Evolutionary conservation across 208 protist genomes (phyloP).

Genomic region (Trypanosoma avium): DNA sequence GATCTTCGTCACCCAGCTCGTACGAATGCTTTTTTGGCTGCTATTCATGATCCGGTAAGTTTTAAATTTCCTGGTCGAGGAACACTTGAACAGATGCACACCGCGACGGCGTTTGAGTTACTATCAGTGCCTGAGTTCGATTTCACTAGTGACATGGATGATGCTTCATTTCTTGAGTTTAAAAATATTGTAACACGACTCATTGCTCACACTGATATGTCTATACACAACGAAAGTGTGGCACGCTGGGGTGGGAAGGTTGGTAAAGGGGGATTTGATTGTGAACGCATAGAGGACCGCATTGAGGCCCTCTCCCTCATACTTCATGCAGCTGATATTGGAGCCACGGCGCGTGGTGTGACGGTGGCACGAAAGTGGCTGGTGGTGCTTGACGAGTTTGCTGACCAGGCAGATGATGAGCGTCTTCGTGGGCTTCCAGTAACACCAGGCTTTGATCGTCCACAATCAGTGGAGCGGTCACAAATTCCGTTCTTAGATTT

Average conservation of each 20-base stretch:
- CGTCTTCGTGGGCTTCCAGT: slow-evolving; percentile 39
- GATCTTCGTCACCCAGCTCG: slow-evolving; percentile 79
- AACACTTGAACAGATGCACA: slow-evolving; percentile 81
- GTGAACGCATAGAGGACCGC: slow-evolving; percentile 39
- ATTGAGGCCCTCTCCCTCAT: slow-evolving; percentile 58
- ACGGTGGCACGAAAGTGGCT: slow-evolving; percentile 67
- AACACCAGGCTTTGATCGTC: slow-evolving; percentile 41
- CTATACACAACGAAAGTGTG: slow-evolving; percentile 39
- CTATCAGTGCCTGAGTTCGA: slow-evolving; percentile 46
- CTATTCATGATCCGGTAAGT: slow-evolving; percentile 57
- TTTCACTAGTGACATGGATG: slow-evolving; percentile 51
- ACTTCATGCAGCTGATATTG: slow-evolving; percentile 81
- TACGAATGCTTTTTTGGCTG: slow-evolving; percentile 49
- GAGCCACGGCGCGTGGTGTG: slow-evolving; percentile 54
- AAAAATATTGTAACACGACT: slow-evolving; percentile 49
- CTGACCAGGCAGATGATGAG: slow-evolving; percentile 75
- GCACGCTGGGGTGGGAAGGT: slow-evolving; percentile 13
- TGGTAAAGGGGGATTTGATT: slow-evolving; percentile 30
- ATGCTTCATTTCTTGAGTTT: slow-evolving; percentile 63
- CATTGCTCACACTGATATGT: slow-evolving; percentile 72
- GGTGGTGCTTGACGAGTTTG: slow-evolving; percentile 77
- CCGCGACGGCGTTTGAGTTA: slow-evolving; percentile 57
- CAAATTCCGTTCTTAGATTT: slow-evolving; percentile 76
- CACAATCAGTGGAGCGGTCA: slow-evolving; percentile 26
- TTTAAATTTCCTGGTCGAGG: slow-evolving; percentile 45